A percentile compares a stretch with the other conserved stretches of the same genome.
Evolutionary conservation across 306 rosid species (phyloP).

Genomic region (Pterocarpus santalinus): DNA sequence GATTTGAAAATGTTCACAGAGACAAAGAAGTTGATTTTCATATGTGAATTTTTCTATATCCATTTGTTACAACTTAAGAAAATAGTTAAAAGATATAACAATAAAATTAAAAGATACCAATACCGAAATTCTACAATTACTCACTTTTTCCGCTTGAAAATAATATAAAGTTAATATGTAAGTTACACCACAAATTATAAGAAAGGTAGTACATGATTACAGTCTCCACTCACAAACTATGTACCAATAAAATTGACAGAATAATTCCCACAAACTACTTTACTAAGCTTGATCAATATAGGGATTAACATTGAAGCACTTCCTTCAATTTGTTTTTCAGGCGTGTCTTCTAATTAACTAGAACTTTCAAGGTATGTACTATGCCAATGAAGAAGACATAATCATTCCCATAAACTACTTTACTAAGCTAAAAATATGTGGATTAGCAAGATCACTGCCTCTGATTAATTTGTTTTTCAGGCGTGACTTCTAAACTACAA

Average conservation of each 20-base stretch:
- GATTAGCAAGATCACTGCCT: no score
- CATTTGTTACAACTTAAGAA: background rate
- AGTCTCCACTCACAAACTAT: slow-evolving; percentile 15
- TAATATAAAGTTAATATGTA: background rate
- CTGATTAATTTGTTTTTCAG: background rate
- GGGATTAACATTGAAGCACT: no score
- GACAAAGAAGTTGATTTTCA: background rate
- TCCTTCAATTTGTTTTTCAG: no score
- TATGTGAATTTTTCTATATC: background rate
- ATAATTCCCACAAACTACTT: slow-evolving; percentile 24
- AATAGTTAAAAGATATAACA: background rate
- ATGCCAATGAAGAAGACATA: no score
- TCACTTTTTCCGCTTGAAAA: background rate
- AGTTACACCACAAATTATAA: background rate
- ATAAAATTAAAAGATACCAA: no score
- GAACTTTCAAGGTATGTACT: no score
- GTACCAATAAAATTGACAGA: background rate
- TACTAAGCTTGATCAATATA: background rate
- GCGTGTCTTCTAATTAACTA: no score
- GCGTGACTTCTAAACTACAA: slow-evolving; percentile 43
- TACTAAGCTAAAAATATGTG: no score
- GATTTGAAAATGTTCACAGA: no score
- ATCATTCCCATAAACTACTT: no score
- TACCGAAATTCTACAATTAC: no score
- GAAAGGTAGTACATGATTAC: background rate